Percentiles rank a stretch among this genome's conserved stretches.
phyloP scores from a whole-genome alignment of 1,284 basidiomycete species.

The Pyrrhoderma noxium region DNA sequence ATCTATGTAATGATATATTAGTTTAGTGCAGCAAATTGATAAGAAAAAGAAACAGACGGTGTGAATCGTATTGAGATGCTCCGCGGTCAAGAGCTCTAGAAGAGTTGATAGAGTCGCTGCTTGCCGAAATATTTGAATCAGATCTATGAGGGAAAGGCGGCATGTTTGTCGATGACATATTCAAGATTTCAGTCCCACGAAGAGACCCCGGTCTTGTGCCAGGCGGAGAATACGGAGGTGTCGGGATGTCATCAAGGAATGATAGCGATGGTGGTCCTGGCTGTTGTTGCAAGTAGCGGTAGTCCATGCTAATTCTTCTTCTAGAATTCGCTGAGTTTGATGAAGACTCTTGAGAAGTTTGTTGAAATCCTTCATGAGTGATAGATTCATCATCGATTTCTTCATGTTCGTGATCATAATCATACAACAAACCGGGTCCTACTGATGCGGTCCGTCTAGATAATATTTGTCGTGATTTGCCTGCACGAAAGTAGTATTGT shows the following conservation, averaged over 20 bases:
- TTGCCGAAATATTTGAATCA: neutral
- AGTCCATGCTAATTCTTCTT: slow-evolving; percentile 16
- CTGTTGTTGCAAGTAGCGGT: slow-evolving; percentile 8
- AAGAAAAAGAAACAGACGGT: neutral
- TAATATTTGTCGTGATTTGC: slow-evolving; percentile 24
- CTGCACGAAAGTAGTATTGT: slow-evolving; percentile 67
- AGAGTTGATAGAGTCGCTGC: neutral
- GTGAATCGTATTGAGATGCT: neutral
- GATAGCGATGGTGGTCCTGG: neutral
- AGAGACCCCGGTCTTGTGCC: slow-evolving; percentile 5
- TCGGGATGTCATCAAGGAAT: slow-evolving; percentile 8
- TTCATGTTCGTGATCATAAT: slow-evolving; percentile 29
- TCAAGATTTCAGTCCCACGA: no score
- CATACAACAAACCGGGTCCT: slow-evolving; percentile 57
- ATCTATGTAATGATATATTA: neutral
- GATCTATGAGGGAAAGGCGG: neutral
- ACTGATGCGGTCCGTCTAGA: slow-evolving; percentile 66
- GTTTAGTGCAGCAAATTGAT: neutral
- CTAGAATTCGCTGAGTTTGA: slow-evolving; percentile 5
- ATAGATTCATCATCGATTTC: slow-evolving; percentile 28
- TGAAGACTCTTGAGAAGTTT: neutral
- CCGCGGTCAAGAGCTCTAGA: neutral
- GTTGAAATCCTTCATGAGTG: neutral
- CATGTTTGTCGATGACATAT: neutral
- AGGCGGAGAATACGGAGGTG: slow-evolving; percentile 18